Evolutionary conservation across 768 basidiomycete species (phyloP).

Genomic region (Tricholoma bakamatsutake): DNA sequence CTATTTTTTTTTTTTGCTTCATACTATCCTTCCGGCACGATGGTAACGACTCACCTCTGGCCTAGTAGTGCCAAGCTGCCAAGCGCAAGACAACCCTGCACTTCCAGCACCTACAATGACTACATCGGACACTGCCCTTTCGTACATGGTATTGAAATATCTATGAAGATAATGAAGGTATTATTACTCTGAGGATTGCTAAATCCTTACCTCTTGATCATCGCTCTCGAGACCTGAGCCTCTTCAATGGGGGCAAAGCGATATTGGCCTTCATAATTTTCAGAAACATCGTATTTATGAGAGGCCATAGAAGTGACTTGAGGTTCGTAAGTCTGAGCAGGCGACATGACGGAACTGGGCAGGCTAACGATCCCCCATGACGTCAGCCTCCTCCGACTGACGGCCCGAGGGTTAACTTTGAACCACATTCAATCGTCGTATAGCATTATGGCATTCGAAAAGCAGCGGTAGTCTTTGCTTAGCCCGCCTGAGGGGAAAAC

Average conservation of each 20-base stretch:
- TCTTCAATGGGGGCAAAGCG: conserved; percentile 71
- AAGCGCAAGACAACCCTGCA: conserved; percentile 67
- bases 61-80: conserved; percentile 58
- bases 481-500: too few species aligned
- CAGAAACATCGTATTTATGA: conserved; percentile 33
- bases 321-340: conserved; percentile 8
- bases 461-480: too few species aligned
- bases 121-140: conserved; percentile 69
- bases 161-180: conserved; percentile 25
- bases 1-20: conserved; percentile 13
- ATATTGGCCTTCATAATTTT: conserved; percentile 60
- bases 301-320: conserved; percentile 1
- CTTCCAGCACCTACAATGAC: conserved; percentile 74
- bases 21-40: not conserved
- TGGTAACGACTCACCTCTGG: conserved; percentile 45
- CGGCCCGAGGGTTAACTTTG: too few species aligned
- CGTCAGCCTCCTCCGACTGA: too few species aligned
- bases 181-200: not conserved
- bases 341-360: conserved; percentile 5
- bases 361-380: too few species aligned
- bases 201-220: conserved; percentile 57
- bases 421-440: too few species aligned
- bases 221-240: conserved; percentile 69
- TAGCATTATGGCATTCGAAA: too few species aligned
- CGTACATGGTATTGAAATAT: conserved; percentile 71